A percentile compares a stretch with the other conserved stretches of the same genome.
These are phyloP conservation scores for Teunomyces panamensis DNA, from an alignment of 805 yeast species.

Conservation along the genomic window DNA sequence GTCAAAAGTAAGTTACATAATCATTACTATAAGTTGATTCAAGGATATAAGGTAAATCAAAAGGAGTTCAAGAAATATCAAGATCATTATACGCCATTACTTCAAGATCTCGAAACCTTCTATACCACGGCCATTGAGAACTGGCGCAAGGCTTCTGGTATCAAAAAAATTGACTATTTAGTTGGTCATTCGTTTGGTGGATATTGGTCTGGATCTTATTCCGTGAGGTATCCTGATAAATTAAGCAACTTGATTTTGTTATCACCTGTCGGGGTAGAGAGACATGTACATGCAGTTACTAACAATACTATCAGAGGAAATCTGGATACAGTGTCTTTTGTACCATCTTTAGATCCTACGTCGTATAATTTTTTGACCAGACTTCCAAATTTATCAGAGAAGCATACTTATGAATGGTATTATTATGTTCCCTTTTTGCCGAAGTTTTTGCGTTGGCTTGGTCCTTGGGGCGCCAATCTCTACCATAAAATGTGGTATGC, in stretches of 20 bases:
- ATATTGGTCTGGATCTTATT: slow-evolving; percentile 62
- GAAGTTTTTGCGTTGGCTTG: slow-evolving; percentile 44
- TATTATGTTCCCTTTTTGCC: slow-evolving; percentile 45
- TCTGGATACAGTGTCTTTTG: slow-evolving; percentile 9
- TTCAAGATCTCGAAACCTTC: slow-evolving; percentile 49
- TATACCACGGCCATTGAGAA: slow-evolving; percentile 58
- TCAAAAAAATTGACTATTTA: slow-evolving; percentile 55
- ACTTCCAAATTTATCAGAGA: slow-evolving; percentile 36
- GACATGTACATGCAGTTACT: slow-evolving; percentile 59
- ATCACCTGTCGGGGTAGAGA: slow-evolving; percentile 79
- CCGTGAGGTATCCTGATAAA: slow-evolving; percentile 53
- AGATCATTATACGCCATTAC: slow-evolving; percentile 33
- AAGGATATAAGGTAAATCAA: slow-evolving; percentile 28
- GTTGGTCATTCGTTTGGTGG: slow-evolving; percentile 84
- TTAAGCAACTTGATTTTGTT: slow-evolving; percentile 56
- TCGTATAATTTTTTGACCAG: slow-evolving; percentile 47
- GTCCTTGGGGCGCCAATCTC: slow-evolving; percentile 38
- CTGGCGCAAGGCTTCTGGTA: slow-evolving; percentile 53
- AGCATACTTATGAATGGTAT: slow-evolving; percentile 36
- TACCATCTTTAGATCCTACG: slow-evolving; percentile 43
- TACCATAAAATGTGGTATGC: slow-evolving; percentile 41
- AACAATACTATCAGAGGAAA: slow-evolving; percentile 25
- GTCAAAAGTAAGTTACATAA: slow-evolving; percentile 26
- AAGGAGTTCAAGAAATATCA: slow-evolving; percentile 29
- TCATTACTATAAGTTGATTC: slow-evolving; percentile 39